Percentiles rank a stretch among this genome's conserved stretches.
Evolutionary conservation across 306 rosid species (phyloP).

Genomic region (Alnus glutinosa): DNA sequence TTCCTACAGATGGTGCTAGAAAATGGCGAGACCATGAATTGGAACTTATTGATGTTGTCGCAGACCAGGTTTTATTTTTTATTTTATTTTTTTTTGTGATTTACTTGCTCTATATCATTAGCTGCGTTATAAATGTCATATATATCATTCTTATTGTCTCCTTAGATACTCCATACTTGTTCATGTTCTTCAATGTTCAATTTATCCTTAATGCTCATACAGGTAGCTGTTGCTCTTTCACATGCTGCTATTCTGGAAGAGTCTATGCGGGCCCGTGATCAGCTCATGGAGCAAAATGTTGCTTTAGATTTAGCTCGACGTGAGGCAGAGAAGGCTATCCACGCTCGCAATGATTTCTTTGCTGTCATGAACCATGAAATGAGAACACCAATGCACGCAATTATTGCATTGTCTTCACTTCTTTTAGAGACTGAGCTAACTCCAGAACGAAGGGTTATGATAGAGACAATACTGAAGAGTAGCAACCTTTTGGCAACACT

Average conservation of each 20-base stretch:
- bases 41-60: conserved; percentile 91
- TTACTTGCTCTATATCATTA: conserved; percentile 21
- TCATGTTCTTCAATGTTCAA: conserved; percentile 22
- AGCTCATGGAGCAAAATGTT: conserved; percentile 78
- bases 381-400: conserved; percentile 96
- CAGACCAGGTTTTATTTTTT: conserved; percentile 69
- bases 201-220: conserved; percentile 29
- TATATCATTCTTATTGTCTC: neutral
- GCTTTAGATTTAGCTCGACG: conserved; percentile 83
- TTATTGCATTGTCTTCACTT: conserved; percentile 82
- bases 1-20: conserved; percentile 77
- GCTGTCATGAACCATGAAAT: conserved; percentile 96
- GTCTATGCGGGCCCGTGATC: conserved; percentile 88
- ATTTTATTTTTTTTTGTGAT: neutral
- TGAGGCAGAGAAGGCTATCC: conserved; percentile 91
- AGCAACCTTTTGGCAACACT: conserved; percentile 84
- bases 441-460: conserved; percentile 83
- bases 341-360: conserved; percentile 88
- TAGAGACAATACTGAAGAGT: conserved; percentile 78
- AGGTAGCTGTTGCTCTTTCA: conserved; percentile 99
- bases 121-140: neutral
- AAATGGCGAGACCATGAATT: conserved; percentile 91
- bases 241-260: conserved; percentile 97
- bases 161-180: neutral
- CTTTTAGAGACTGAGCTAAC: conserved; percentile 82